Evolutionary conservation across 2,329 filamentous ascomycete species (phyloP), one percentile per base, ranked within the genome.

Genomic region (Saccharata proteae): DNA sequence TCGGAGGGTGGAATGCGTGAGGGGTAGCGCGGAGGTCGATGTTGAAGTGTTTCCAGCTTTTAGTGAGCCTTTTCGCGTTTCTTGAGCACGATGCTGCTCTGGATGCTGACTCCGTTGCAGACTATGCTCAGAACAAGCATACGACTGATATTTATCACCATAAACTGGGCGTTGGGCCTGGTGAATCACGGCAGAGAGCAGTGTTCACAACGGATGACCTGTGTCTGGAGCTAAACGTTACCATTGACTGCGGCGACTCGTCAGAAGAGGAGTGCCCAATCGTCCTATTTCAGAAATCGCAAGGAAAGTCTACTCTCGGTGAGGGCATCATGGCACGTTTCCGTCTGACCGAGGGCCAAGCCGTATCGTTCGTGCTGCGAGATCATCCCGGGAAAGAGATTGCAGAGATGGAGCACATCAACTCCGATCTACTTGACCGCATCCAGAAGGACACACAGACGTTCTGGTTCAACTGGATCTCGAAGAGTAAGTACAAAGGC

Each of bases 391-490:
- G 19, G 19, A n/a, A 7, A 21, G 19, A 21, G 7, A 7, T 21
- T 21, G 14, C 8, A 6, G 61, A 71, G 20, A 73, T 72, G 1
- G 55, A 62, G 18, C 54, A 66, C 31, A 71, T 80, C 39, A 74
- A 73, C 4, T 70, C 64, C 1, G 47, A 61, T 0, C 58, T 76
- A 19, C 51, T 84, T 8, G 65, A 77, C 45, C 52, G 53, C 4
- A 64, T 80, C 43, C 79, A 84, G 49, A 68, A 77, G 39, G 72
- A 75, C 39, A 85, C 78, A 0, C 76, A 78, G 44, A 63, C 60
- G 6, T 86, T 70, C 51, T 85, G 80, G 80, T 75, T 67, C 42
- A 72, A 74, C 42, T 86, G 79, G 73, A 78, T 83, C 32, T 65
- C 67, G 5, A 72, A 76, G 48, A 77, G 72, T 51, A 73, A 66